Evolutionary conservation across 306 rosid genomes (phyloP).

Genomic region (Trifolium repens): DNA sequence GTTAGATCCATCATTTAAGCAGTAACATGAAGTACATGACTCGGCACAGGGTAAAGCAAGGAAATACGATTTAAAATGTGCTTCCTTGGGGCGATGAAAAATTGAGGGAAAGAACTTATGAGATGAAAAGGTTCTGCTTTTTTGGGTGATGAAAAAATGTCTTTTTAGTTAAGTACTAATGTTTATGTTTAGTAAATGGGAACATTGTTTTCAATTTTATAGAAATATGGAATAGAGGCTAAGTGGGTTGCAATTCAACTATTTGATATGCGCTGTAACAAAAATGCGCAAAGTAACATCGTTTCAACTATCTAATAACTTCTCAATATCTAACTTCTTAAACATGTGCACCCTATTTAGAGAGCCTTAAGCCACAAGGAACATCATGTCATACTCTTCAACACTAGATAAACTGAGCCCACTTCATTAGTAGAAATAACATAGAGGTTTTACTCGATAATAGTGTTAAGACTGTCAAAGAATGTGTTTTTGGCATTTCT

Average conservation of each 20-base stretch:
- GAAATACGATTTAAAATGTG: background rate
- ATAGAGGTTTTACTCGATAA: background rate
- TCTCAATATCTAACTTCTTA: constrained; percentile 11
- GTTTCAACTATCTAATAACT: background rate
- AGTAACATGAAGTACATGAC: background rate
- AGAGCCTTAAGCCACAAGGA: background rate
- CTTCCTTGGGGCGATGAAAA: background rate
- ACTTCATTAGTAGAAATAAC: background rate
- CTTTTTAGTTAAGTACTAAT: background rate
- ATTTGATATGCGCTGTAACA: constrained; percentile 20
- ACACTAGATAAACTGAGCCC: background rate
- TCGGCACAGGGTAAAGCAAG: background rate
- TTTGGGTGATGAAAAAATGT: background rate
- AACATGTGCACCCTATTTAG: constrained; percentile 1
- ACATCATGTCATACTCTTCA: background rate
- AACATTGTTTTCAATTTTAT: background rate
- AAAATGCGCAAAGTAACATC: background rate
- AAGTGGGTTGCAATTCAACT: background rate
- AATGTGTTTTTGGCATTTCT: background rate
- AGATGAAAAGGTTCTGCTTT: background rate
- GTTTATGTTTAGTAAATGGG: background rate
- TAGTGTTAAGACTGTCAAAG: background rate
- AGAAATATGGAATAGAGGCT: background rate
- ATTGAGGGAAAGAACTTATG: background rate
- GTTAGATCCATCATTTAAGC: constrained; percentile 12